phyloP scores from a whole-genome alignment of 1,139 yeast species.

The Saccharomyces hybrid region DNA sequence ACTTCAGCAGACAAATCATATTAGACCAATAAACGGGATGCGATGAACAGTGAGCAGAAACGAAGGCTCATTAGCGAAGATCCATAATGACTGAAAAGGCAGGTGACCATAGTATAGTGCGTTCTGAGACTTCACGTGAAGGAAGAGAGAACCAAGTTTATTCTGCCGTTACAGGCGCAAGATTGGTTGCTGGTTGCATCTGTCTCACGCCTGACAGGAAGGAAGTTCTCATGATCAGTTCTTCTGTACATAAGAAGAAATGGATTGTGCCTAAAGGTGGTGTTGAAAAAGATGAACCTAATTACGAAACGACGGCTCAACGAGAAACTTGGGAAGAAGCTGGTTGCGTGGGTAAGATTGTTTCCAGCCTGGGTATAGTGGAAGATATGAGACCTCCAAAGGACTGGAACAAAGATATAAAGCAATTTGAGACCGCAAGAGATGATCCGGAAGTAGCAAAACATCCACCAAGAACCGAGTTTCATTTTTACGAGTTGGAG shows the following conservation, averaged over 20 bases:
- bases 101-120: background rate
- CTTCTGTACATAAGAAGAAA: constrained; percentile 53
- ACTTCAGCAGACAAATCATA: background rate
- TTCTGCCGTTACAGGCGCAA: constrained; percentile 53
- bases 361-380: constrained; percentile 51
- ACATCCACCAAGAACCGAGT: constrained; percentile 61
- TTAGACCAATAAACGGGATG: background rate
- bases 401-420: constrained; percentile 39
- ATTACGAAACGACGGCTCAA: constrained; percentile 47
- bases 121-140: constrained; percentile 23
- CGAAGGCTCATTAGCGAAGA: no score
- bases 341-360: constrained; percentile 66
- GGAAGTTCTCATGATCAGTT: constrained; percentile 68
- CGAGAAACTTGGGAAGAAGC: constrained; percentile 99
- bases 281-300: constrained; percentile 74
- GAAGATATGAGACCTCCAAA: constrained; percentile 62
- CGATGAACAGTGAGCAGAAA: background rate
- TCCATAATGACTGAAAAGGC: background rate
- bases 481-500: constrained; percentile 73
- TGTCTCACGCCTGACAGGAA: constrained; percentile 51
- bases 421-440: constrained; percentile 17
- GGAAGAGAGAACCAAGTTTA: constrained; percentile 40
- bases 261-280: constrained; percentile 98
- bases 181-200: constrained; percentile 85
- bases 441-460: constrained; percentile 19